A percentile compares a stretch with the other conserved stretches of the same genome.
Conservation (phyloP, 192 early-diverging fungal genomes). For the Rhizophlyctis rosea region DNA sequence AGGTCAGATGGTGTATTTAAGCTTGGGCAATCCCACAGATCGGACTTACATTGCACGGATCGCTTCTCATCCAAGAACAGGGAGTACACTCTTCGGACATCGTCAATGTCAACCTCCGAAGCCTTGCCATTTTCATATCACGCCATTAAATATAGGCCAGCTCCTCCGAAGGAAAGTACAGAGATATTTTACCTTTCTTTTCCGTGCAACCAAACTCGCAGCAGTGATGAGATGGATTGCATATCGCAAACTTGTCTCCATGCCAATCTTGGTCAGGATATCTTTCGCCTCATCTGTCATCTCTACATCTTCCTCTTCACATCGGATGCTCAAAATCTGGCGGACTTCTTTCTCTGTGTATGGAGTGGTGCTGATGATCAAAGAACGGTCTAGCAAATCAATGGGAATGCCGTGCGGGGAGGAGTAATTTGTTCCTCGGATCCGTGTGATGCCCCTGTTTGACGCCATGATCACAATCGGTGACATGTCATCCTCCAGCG, state of each 20-base stretch:
- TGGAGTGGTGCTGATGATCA: constrained; percentile 89
- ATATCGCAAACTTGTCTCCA: constrained; percentile 92
- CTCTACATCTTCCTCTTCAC: constrained; percentile 81
- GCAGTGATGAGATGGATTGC: constrained; percentile 98
- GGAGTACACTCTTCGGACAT: constrained; percentile 91
- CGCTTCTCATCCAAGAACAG: constrained; percentile 96
- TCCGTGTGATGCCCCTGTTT: constrained; percentile 92
- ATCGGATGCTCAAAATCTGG: constrained; percentile 85
- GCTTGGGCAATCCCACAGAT: background rate
- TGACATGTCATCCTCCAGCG: constrained; percentile 93
- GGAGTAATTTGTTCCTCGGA: constrained; percentile 94
- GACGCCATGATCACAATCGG: constrained; percentile 99
- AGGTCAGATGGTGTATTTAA: background rate
- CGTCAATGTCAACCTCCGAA: constrained; percentile 84
- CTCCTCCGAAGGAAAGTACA: constrained; percentile 16
- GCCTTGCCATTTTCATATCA: constrained; percentile 51
- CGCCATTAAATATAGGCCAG: too few relatives aligned
- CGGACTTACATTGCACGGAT: constrained; percentile 76
- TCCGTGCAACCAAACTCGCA: constrained; percentile 82
- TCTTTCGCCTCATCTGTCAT: constrained; percentile 95
- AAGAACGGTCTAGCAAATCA: constrained; percentile 90
- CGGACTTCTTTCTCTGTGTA: constrained; percentile 84
- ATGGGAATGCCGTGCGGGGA: constrained; percentile 97
- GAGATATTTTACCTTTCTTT: constrained; percentile 64
- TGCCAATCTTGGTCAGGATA: constrained; percentile 86